phyloP scores from a whole-genome alignment of 129 eudicot genomes.

The Artemisia argyi region DNA sequence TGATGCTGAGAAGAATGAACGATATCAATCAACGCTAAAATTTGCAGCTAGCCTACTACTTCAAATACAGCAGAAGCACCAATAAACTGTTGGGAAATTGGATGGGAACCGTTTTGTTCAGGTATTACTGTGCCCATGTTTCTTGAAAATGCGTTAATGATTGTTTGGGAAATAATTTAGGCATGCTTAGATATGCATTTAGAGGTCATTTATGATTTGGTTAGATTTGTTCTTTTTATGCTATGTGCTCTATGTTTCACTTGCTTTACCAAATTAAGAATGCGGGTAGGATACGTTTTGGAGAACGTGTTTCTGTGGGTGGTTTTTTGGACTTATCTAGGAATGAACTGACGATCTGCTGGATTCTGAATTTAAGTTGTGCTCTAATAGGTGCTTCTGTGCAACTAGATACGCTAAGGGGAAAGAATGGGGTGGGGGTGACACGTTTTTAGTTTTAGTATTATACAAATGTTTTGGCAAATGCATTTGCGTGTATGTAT shows the following conservation, averaged over 20 bases:
- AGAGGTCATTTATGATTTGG: slow-evolving; percentile 11
- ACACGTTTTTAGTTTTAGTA: too few relatives aligned
- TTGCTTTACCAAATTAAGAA: slow-evolving; percentile 10
- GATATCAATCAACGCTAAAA: slow-evolving; percentile 76
- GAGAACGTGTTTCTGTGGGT: background rate
- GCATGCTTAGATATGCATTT: slow-evolving; percentile 19
- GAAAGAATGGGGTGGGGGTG: too few relatives aligned
- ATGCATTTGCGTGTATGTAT: background rate
- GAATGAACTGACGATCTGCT: background rate
- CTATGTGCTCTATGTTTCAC: background rate
- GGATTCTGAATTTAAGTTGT: background rate
- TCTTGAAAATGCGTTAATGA: background rate
- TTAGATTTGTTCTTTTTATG: background rate
- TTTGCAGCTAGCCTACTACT: slow-evolving; percentile 87
- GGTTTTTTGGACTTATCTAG: slow-evolving; percentile 1
- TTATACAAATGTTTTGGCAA: background rate
- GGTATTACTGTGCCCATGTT: slow-evolving; percentile 42
- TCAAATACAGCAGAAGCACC: slow-evolving; percentile 68
- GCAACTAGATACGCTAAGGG: too few relatives aligned
- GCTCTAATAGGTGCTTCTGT: slow-evolving; percentile 3
- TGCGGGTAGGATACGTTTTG: background rate
- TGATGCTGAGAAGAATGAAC: slow-evolving; percentile 79
- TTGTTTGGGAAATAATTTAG: slow-evolving; percentile 8
- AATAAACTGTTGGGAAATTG: slow-evolving; percentile 53
- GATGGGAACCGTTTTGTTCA: slow-evolving; percentile 48